These are phyloP conservation scores for Cucumis sativus DNA, from an alignment of 306 rosid genomes.

Conservation along the genomic window DNA sequence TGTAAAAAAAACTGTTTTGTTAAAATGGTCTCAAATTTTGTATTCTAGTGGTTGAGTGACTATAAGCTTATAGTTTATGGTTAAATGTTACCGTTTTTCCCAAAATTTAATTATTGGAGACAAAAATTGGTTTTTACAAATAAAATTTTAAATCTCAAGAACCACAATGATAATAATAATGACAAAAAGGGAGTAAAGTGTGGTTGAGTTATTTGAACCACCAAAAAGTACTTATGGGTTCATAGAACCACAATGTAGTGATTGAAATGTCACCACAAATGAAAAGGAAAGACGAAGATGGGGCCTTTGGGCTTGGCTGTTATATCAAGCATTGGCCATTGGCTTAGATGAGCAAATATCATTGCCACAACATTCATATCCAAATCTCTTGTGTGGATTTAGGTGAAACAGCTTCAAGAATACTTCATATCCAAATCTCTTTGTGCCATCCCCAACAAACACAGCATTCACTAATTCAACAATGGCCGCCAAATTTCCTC, in stretches of 20 bases:
- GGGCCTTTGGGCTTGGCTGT: background rate
- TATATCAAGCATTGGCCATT: background rate
- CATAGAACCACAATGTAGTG: background rate
- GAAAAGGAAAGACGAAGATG: background rate
- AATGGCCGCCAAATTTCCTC: slow-evolving; percentile 56
- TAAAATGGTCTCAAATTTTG: too few species aligned
- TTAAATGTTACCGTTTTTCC: too few species aligned
- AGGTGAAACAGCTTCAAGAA: too few species aligned
- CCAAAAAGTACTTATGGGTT: background rate
- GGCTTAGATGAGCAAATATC: background rate
- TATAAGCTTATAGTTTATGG: too few species aligned
- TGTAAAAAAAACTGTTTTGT: too few species aligned
- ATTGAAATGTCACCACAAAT: background rate
- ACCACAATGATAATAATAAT: too few species aligned
- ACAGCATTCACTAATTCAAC: slow-evolving; percentile 5
- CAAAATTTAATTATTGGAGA: too few species aligned
- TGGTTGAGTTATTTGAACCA: background rate
- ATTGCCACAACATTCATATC: slow-evolving; percentile 24
- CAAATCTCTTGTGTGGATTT: background rate
- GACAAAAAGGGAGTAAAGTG: background rate
- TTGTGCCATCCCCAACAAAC: slow-evolving; percentile 17
- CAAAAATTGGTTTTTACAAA: too few species aligned
- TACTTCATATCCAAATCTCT: too few species aligned
- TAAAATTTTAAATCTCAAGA: too few species aligned
- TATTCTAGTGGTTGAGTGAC: too few species aligned